phyloP scores from a whole-genome alignment of 148 eudicot species.

The Dysphania ambrosioides region DNA sequence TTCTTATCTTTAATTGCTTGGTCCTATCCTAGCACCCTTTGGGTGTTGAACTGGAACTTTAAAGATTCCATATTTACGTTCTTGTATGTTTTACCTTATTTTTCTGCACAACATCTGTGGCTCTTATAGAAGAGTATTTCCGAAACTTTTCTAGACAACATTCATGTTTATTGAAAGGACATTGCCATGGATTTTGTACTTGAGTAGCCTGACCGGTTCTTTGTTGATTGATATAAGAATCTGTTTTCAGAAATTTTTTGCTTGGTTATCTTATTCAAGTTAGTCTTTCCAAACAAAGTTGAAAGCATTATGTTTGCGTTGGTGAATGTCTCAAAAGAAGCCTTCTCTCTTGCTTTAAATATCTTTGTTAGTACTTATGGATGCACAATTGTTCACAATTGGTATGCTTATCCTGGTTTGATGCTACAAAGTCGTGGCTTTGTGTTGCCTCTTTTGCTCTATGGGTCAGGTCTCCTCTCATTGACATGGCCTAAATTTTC shows the following conservation, averaged over 20 bases:
- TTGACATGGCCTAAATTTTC: background rate
- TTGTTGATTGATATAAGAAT: background rate
- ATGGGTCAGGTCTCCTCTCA: background rate
- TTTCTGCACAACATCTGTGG: background rate
- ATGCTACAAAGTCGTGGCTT: background rate
- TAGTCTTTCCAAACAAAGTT: background rate
- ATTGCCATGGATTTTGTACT: background rate
- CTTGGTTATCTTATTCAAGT: conserved; percentile 2
- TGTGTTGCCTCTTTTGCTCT: conserved; percentile 1
- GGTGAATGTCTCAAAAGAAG: background rate
- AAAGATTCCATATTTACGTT: background rate
- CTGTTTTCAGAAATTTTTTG: background rate
- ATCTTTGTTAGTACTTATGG: background rate
- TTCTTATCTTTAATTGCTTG: conserved; percentile 1
- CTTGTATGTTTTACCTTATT: background rate
- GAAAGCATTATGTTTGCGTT: background rate
- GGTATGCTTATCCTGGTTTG: background rate
- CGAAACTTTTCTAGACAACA: background rate
- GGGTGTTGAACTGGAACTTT: background rate
- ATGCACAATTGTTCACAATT: background rate
- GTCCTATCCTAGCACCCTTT: background rate
- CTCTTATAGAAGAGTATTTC: background rate
- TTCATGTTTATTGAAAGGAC: background rate
- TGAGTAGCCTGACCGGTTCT: background rate
- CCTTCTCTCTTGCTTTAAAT: background rate